phyloP scores from a whole-genome alignment of 306 rosid genomes.

The Canavalia gladiata region DNA sequence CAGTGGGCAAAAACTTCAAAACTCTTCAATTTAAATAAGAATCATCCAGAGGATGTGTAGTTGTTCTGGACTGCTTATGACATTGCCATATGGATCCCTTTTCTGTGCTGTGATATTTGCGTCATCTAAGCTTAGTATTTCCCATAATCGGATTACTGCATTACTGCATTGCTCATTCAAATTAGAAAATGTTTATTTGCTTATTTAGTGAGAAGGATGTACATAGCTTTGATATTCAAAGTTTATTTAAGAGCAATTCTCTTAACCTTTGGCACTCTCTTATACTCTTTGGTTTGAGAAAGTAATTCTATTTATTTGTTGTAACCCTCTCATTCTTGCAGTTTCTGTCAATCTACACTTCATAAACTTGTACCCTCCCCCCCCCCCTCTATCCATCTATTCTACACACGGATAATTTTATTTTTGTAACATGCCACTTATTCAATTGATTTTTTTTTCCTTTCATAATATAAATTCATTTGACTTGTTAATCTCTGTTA shows the following conservation, averaged over 20 bases:
- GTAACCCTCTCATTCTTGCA: neutral
- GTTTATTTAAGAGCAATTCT: neutral
- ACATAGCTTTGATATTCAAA: constrained; percentile 8
- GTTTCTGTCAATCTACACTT: neutral
- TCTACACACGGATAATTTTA: neutral
- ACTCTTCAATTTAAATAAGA: constrained; percentile 12
- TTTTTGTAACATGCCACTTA: constrained; percentile 1
- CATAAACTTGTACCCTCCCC: neutral
- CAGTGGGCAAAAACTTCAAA: neutral
- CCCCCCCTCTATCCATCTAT: neutral
- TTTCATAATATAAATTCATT: neutral
- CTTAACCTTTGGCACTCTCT: neutral
- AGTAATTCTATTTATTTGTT: constrained; percentile 4
- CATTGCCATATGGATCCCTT: neutral
- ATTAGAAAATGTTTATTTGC: too few species aligned
- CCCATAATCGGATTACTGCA: neutral
- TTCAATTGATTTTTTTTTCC: neutral
- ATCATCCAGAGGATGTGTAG: neutral
- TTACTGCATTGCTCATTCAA: neutral
- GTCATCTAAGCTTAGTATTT: neutral
- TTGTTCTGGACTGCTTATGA: constrained; percentile 1
- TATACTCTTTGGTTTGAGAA: constrained; percentile 13
- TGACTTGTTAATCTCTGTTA: neutral
- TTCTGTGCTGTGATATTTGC: constrained; percentile 2
- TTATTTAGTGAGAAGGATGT: constrained; percentile 9